Evolutionary conservation across 1,284 basidiomycete genomes (phyloP).

Genomic region (Pisolithus thermaeus): DNA sequence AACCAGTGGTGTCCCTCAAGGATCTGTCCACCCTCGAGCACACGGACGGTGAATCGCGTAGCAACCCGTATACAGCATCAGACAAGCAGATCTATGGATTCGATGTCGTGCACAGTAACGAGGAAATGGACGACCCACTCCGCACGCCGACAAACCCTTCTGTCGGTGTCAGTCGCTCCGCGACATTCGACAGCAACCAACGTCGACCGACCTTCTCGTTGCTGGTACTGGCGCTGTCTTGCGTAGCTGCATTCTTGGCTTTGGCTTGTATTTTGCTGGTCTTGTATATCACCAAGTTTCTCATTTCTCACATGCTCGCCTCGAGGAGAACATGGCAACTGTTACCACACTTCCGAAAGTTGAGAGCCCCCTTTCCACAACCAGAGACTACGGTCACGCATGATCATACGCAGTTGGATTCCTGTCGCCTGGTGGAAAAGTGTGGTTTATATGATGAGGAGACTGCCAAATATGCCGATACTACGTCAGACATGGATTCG

Average conservation of each 20-base stretch:
- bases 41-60: neutral
- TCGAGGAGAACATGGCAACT: conserved; percentile 30
- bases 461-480: conserved; percentile 7
- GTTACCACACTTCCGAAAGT: conserved; percentile 30
- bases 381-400: conserved; percentile 1
- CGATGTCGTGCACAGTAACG: neutral
- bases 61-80: neutral
- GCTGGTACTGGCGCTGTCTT: conserved; percentile 33
- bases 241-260: conserved; percentile 31
- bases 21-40: neutral
- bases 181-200: neutral
- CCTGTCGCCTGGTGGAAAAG: conserved; percentile 2
- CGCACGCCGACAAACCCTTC: neutral
- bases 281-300: conserved; percentile 31
- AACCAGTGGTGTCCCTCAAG: neutral
- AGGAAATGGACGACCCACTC: neutral
- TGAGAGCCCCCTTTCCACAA: neutral
- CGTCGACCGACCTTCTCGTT: conserved; percentile 11
- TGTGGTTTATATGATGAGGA: conserved; percentile 2
- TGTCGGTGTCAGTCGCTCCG: neutral
- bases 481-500: conserved; percentile 16
- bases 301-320: conserved; percentile 27
- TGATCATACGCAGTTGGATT: neutral
- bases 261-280: conserved; percentile 31
- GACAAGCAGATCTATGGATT: neutral